A percentile compares a stretch with the other conserved stretches of the same genome.
Conservation (phyloP, 768 basidiomycete species). For the Tricholomella constricta region DNA sequence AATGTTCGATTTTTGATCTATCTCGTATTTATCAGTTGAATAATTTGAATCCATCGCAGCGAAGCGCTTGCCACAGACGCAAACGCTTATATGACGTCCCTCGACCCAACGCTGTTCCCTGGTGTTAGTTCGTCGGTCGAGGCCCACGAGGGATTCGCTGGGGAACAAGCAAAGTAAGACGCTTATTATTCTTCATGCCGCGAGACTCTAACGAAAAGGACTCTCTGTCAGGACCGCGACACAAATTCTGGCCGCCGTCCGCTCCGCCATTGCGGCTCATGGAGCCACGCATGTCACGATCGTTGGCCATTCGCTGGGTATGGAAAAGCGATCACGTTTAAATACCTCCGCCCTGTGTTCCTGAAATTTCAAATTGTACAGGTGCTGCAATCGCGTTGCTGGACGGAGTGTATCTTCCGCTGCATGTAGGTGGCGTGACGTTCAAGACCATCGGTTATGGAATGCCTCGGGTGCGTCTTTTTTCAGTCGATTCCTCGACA, state of each 20-base stretch:
- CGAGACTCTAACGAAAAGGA: background rate
- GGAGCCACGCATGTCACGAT: conserved; percentile 40
- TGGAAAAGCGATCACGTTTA: no score
- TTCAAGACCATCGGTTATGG: no score
- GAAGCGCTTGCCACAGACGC: conserved; percentile 40
- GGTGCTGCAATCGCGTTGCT: conserved; percentile 59
- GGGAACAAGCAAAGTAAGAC: no score
- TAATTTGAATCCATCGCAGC: conserved; percentile 29
- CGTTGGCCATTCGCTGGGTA: no score
- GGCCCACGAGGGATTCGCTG: conserved; percentile 50
- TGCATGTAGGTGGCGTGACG: conserved; percentile 45
- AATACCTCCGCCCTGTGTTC: no score
- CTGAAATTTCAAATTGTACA: conserved; percentile 6
- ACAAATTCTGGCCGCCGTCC: conserved; percentile 42
- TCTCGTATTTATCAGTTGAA: background rate
- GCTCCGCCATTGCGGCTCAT: conserved; percentile 35
- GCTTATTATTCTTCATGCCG: no score
- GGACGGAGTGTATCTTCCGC: conserved; percentile 55
- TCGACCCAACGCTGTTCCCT: conserved; percentile 47
- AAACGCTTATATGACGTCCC: conserved; percentile 29
- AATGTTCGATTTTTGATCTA: conserved; percentile 29
- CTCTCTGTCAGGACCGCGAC: conserved; percentile 38
- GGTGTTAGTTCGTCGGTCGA: conserved; percentile 41
- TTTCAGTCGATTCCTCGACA: no score
- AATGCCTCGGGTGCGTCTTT: no score